Base-by-base conservation (phyloP, 306 rosid genomes). In the Vigna reflexopilosa region DNA sequence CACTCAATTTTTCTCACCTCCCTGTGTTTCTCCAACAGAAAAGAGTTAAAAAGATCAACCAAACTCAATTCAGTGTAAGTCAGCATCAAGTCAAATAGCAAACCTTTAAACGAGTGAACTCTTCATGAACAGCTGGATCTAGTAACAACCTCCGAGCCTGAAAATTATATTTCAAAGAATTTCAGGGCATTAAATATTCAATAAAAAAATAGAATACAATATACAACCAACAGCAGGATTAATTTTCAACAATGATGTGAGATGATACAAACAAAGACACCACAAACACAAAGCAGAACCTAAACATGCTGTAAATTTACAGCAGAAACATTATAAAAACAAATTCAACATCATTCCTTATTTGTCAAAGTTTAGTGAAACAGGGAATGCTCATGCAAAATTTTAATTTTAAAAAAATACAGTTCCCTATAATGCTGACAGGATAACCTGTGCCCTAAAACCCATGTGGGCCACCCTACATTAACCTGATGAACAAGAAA, bases 81-180 rank as follows among this genome's bases (percentile, higher is more conserved):
- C 75, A 56, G 59, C 62, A 70, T 57, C 67, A 72, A 74, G 59
- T 49, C 73, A 50, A 75, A 72, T 67, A 81, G 76, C 89, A 80
- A 65, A 93, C 98, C 98, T 91, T 93, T 51, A 93, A 82, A 34
- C 97, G 96, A 10, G 87, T 89, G 76, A 93, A 93, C 89, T 93
- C 98, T 76, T 93, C 98, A 90, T 93, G 97, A 80, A 93, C 89
- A 80, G 98, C 98, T 15, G 97, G 98, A 90, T 93, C 98, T 68
- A 93, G 91, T 79, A 93, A 85, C 82, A 91, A 78, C 84, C 88
- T 92, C 83, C 97, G 89, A 38, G 95, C 95, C 98, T 94, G 88
- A 62, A 68, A 84, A 81, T 80, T 78, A 70, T 73, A 55, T 50
- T 82, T 59, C 40, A 68, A 12, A 56, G 49, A 19, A 73, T 64